Conservation (phyloP, 2,329 filamentous ascomycete genomes). For the Aspergillus floridensis region DNA sequence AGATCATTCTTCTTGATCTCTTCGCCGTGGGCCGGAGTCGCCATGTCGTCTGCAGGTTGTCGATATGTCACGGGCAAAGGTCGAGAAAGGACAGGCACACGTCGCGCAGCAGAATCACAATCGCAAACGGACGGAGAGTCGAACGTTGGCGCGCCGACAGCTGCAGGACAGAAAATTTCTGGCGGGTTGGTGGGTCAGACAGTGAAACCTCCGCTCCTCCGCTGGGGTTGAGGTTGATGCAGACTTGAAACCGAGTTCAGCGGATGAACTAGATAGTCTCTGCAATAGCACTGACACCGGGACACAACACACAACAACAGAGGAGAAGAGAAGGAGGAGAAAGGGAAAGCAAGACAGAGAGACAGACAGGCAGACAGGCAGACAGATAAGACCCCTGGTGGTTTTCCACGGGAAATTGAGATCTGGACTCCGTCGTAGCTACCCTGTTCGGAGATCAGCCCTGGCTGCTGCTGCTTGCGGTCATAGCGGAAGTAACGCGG, state of each 20-base stretch:
- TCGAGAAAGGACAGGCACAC: neutral
- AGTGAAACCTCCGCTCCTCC: neutral
- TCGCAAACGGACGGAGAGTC: neutral
- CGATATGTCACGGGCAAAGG: neutral
- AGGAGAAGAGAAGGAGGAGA: neutral
- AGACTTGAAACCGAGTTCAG: neutral
- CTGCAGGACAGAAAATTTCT: neutral
- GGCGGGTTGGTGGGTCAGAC: neutral
- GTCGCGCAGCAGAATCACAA: neutral
- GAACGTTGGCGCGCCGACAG: neutral
- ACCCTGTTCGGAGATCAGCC: neutral
- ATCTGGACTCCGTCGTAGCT: neutral
- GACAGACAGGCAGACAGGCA: neutral
- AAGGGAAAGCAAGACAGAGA: neutral
- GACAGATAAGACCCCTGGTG: neutral
- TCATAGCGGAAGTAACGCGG: neutral
- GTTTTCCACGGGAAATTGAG: neutral
- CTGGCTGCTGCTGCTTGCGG: neutral
- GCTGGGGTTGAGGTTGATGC: neutral
- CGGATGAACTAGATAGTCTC: neutral
- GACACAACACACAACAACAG: neutral
- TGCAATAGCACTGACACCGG: neutral
- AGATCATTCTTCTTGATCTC: constrained; percentile 14
- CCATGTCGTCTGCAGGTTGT: constrained; percentile 6
- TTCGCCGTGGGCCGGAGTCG: constrained; percentile 9